phyloP scores from a whole-genome alignment of 805 yeast genomes.

The Torulaspora franciscae region DNA sequence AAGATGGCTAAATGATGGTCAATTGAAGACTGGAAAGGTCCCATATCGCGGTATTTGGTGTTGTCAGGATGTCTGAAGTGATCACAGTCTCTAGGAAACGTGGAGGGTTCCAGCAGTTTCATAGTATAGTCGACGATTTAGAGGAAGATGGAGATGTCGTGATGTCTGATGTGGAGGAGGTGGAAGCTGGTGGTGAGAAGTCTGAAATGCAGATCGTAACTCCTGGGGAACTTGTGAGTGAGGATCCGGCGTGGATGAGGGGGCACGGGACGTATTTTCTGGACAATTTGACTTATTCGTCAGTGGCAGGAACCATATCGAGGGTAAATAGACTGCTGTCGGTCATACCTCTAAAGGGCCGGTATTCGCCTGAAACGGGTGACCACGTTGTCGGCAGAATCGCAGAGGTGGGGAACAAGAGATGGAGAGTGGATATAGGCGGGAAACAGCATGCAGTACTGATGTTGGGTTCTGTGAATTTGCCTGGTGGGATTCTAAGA shows the following conservation, averaged over 20 bases:
- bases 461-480: slow-evolving; percentile 90
- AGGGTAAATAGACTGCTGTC: slow-evolving; percentile 82
- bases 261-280: slow-evolving; percentile 94
- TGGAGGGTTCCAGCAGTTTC: slow-evolving; percentile 26
- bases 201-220: slow-evolving; percentile 55
- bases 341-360: slow-evolving; percentile 79
- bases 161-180: slow-evolving; percentile 37
- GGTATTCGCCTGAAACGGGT: slow-evolving; percentile 92
- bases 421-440: slow-evolving; percentile 98
- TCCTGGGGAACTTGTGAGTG: slow-evolving; percentile 95
- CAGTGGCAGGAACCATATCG: slow-evolving; percentile 87
- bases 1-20: neutral
- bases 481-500: slow-evolving; percentile 95
- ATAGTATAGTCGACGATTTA: slow-evolving; percentile 9
- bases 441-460: slow-evolving; percentile 88
- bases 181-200: slow-evolving; percentile 31
- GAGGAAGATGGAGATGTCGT: slow-evolving; percentile 40
- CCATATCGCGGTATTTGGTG: neutral
- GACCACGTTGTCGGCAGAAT: slow-evolving; percentile 93
- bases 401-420: slow-evolving; percentile 84
- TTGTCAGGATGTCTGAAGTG: slow-evolving; percentile 25
- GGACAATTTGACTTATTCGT: slow-evolving; percentile 70
- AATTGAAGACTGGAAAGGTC: neutral
- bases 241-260: slow-evolving; percentile 95
- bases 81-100: slow-evolving; percentile 27